phyloP scores from a whole-genome alignment of 129 eudicot genomes.

The Dittrichia graveolens region DNA sequence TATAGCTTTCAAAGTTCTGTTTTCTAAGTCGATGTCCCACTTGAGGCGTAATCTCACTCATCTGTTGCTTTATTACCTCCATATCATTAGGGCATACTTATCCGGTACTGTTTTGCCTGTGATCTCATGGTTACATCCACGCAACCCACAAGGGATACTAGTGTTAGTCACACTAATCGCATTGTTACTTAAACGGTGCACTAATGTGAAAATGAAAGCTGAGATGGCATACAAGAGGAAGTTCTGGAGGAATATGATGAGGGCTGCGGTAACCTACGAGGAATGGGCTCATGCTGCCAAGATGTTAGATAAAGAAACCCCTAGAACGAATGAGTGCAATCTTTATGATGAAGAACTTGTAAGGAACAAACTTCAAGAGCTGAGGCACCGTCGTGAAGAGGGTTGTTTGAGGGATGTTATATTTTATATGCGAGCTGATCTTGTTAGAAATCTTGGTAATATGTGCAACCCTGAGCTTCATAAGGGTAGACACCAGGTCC shows the following conservation, averaged over 20 bases:
- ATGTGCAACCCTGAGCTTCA: constrained; percentile 98
- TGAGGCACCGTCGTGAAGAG: constrained; percentile 76
- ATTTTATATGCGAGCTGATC: constrained; percentile 87
- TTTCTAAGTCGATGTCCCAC: constrained; percentile 66
- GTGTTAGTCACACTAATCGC: constrained; percentile 65
- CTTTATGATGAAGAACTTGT: constrained; percentile 87
- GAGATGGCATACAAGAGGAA: constrained; percentile 82
- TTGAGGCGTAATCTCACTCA: constrained; percentile 46
- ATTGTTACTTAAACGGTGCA: constrained; percentile 65
- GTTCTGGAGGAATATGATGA: constrained; percentile 96
- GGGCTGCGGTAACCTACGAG: constrained; percentile 75
- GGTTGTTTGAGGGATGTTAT: constrained; percentile 78
- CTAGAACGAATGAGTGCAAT: constrained; percentile 57
- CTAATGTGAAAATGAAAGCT: constrained; percentile 70
- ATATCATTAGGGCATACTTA: constrained; percentile 27
- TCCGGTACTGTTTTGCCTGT: constrained; percentile 44
- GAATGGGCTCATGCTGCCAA: constrained; percentile 97
- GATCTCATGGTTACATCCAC: constrained; percentile 82
- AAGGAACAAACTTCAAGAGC: constrained; percentile 80
- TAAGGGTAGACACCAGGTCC: constrained; percentile 86
- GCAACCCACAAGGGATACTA: constrained; percentile 91
- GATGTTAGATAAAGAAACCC: constrained; percentile 80
- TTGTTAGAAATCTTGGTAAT: constrained; percentile 85
- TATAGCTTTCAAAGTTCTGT: constrained; percentile 65
- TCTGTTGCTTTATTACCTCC: constrained; percentile 41